Percentiles rank a stretch among this genome's conserved stretches.
Evolutionary conservation across 768 basidiomycete genomes (phyloP).

Genomic region (Serendipita vermifera): DNA sequence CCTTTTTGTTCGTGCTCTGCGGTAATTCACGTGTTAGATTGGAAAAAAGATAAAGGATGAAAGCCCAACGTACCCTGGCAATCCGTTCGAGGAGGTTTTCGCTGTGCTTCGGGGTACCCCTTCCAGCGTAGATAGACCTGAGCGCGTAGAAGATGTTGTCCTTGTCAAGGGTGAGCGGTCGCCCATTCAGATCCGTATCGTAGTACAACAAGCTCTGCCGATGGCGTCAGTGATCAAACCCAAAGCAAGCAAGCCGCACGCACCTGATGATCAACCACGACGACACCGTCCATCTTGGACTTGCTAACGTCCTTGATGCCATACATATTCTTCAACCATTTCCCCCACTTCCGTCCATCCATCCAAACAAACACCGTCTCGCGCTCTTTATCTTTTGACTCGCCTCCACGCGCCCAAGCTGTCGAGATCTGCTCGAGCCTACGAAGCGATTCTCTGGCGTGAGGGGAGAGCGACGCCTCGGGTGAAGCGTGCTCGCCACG

Average conservation of each 20-base stretch:
- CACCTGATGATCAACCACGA: conserved; percentile 76
- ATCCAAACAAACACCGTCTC: conserved; percentile 82
- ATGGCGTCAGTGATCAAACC: neutral
- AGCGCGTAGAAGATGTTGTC: conserved; percentile 54
- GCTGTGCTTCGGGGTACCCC: conserved; percentile 44
- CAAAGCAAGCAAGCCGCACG: conserved; percentile 18
- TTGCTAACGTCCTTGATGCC: neutral
- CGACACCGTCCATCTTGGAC: too few relatives aligned
- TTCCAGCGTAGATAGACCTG: conserved; percentile 46
- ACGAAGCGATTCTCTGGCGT: conserved; percentile 26
- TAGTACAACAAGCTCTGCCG: conserved; percentile 62
- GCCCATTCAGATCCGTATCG: conserved; percentile 46
- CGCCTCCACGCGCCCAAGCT: conserved; percentile 21
- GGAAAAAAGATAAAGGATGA: neutral
- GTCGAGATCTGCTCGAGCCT: conserved; percentile 32
- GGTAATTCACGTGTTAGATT: neutral
- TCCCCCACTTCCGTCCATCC: conserved; percentile 70
- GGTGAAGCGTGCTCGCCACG: conserved; percentile 39
- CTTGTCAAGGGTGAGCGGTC: conserved; percentile 41
- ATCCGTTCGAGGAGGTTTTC: conserved; percentile 57
- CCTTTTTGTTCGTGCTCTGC: conserved; percentile 1
- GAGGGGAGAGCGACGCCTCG: conserved; percentile 11
- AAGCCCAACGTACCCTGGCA: conserved; percentile 39
- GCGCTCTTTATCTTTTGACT: conserved; percentile 22
- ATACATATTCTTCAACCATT: conserved; percentile 77